These are phyloP conservation scores for Boletus speciosus DNA, from an alignment of 768 basidiomycete species.

Conservation along the genomic window DNA sequence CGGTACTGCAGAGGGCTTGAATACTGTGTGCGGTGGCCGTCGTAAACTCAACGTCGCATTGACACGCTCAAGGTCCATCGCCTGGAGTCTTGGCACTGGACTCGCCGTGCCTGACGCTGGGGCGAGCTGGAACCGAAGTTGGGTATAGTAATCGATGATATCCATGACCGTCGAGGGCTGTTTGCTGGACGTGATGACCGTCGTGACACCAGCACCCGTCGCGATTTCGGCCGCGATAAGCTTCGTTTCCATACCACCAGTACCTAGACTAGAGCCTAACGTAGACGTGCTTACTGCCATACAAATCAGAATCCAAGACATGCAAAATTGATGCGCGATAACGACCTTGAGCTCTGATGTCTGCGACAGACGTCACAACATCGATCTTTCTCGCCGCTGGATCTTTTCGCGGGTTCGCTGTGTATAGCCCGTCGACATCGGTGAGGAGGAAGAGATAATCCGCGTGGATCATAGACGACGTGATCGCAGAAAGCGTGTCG, in stretches of 20 bases:
- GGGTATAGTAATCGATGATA: slow-evolving; percentile 76
- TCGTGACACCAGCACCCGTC: slow-evolving; percentile 90
- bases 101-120: slow-evolving; percentile 34
- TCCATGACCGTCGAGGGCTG: slow-evolving; percentile 67
- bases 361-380: slow-evolving; percentile 77
- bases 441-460: slow-evolving; percentile 96
- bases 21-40: slow-evolving; percentile 85
- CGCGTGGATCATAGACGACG: slow-evolving; percentile 95
- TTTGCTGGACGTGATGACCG: slow-evolving; percentile 85
- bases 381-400: slow-evolving; percentile 76
- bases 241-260: slow-evolving; percentile 99
- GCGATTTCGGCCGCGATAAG: slow-evolving; percentile 98
- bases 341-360: slow-evolving; percentile 77
- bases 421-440: slow-evolving; percentile 95
- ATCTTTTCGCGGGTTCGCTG: slow-evolving; percentile 91
- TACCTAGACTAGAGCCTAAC: slow-evolving; percentile 88
- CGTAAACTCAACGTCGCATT: slow-evolving; percentile 20
- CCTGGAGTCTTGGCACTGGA: slow-evolving; percentile 23
- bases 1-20: slow-evolving; percentile 69
- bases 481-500: slow-evolving; percentile 96
- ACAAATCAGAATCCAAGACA: not conserved
- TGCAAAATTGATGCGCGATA: not conserved
- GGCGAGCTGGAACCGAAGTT: slow-evolving; percentile 36
- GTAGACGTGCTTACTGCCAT: slow-evolving; percentile 83
- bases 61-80: slow-evolving; percentile 25